Percentiles rank a stretch among this genome's conserved stretches.
Conservation (phyloP, 2,329 filamentous ascomycete species). For the Fusarium floridanum region DNA sequence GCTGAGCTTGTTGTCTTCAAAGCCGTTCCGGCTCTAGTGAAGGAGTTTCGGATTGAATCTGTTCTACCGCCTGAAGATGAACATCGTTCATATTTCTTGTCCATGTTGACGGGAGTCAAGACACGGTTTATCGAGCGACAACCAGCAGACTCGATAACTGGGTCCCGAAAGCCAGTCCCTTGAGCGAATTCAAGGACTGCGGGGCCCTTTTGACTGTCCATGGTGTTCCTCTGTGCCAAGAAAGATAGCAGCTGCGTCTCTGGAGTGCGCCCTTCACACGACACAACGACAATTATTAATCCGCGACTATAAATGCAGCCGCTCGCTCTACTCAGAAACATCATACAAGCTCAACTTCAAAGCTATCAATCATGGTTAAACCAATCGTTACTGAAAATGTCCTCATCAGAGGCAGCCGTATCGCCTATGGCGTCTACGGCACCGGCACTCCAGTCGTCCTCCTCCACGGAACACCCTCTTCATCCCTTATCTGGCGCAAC, state of each 20-base stretch:
- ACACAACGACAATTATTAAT: conserved; percentile 36
- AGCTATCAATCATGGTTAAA: conserved; percentile 14
- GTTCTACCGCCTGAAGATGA: conserved; percentile 54
- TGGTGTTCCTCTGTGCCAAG: not conserved
- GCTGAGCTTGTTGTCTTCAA: conserved; percentile 65
- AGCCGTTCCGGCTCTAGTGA: conserved; percentile 56
- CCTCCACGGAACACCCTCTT: conserved; percentile 51
- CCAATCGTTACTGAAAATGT: conserved; percentile 45
- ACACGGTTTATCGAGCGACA: conserved; percentile 52
- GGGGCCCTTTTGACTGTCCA: not conserved
- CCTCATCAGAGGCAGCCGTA: conserved; percentile 44
- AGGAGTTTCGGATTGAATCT: conserved; percentile 60
- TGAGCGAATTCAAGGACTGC: too few species aligned
- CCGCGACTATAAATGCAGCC: conserved; percentile 13
- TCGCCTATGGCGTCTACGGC: conserved; percentile 48
- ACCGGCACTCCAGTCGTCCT: conserved; percentile 46
- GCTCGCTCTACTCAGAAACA: rapidly evolving
- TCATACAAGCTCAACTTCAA: rapidly evolving
- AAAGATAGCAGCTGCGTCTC: not conserved
- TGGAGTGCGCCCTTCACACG: conserved; percentile 32
- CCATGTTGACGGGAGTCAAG: conserved; percentile 63
- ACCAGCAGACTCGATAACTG: rapidly evolving
- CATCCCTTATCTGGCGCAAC: conserved; percentile 52
- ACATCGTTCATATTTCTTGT: conserved; percentile 64
- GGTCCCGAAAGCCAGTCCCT: rapidly evolving